Conservation (phyloP, 176 grass and related monocot species). For the Juncus effusus region DNA sequence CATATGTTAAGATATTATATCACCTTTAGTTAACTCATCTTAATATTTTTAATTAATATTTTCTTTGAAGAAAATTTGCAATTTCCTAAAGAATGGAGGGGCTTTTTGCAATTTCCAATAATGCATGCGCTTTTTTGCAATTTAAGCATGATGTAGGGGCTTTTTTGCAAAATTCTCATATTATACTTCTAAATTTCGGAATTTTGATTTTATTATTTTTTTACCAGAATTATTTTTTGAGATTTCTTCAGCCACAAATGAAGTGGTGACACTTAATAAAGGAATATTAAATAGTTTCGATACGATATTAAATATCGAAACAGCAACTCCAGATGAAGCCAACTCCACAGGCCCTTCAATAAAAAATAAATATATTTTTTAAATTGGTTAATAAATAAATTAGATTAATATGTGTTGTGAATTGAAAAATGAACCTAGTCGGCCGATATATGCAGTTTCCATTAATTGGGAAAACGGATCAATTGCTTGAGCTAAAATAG, state of each 20-base stretch:
- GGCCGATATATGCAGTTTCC: constrained; percentile 91
- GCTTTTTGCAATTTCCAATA: too few species aligned
- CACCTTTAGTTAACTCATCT: too few species aligned
- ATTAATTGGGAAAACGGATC: constrained; percentile 86
- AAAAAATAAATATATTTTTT: constrained; percentile 10
- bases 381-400: not conserved
- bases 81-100: too few species aligned
- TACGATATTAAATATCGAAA: constrained; percentile 69
- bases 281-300: constrained; percentile 74
- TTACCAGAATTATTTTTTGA: constrained; percentile 30
- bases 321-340: constrained; percentile 56
- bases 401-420: not conserved
- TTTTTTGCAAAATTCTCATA: not conserved
- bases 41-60: too few species aligned
- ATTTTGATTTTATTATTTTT: not conserved
- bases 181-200: constrained; percentile 17
- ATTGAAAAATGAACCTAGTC: constrained; percentile 61
- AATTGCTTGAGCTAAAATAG: constrained; percentile 82
- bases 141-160: too few species aligned
- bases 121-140: not conserved
- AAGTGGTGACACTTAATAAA: constrained; percentile 69
- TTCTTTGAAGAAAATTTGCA: not conserved
- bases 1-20: too few species aligned
- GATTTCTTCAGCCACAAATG: constrained; percentile 80
- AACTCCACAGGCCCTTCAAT: constrained; percentile 58